Base-by-base conservation (phyloP, 805 yeast genomes). In the Starmerella bacillaris region DNA sequence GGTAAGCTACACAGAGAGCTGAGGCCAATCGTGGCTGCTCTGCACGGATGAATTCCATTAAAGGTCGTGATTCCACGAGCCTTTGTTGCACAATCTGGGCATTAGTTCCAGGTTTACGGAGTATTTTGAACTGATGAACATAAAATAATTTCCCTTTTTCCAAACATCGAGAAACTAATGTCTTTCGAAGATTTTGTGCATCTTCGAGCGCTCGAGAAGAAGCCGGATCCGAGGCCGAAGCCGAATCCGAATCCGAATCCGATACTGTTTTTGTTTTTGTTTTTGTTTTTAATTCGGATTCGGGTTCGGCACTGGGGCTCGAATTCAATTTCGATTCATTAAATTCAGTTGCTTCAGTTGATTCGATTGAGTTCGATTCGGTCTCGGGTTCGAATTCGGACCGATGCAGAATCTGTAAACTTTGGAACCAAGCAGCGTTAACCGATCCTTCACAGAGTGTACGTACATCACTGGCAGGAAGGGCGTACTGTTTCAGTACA, bases 1-100 rank as follows among this genome's bases (percentile, higher is more conserved):
- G 59, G 53, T 89, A 89, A 0, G 95, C 96, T 47, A 68, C 67
- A 36, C 72, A 65, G 27, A 89, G 63, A 49, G 80, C 89, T 12
- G 59, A 51, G 0, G 93, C 86, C 36, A 89, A 57, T 5, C 70
- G 63, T 6, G 67, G 63, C 38, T 77, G 68, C 33, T 70, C 67
- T 4, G 56, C 48, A 3, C 60, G 53, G 26, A 86, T 52, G 40
- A 78, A 82, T 3, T 57, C 57, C 45, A 58, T 78, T 1, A 71
- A 62, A 34, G 74, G 79, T 40, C 67, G 68, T n/a, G 73, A 72
- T 28, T 64, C 61, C 3, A 80, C 52, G 34, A 89, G 55, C 21
- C 68, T 67, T 24, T 64, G 63, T 54, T 89, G 96, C 11, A 84
- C 61, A 1, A 63, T 62, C 49, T 82, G 94, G 0, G 92, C 74